Conservation (phyloP, 768 basidiomycete species). For the Coprinopsis cinerea region DNA sequence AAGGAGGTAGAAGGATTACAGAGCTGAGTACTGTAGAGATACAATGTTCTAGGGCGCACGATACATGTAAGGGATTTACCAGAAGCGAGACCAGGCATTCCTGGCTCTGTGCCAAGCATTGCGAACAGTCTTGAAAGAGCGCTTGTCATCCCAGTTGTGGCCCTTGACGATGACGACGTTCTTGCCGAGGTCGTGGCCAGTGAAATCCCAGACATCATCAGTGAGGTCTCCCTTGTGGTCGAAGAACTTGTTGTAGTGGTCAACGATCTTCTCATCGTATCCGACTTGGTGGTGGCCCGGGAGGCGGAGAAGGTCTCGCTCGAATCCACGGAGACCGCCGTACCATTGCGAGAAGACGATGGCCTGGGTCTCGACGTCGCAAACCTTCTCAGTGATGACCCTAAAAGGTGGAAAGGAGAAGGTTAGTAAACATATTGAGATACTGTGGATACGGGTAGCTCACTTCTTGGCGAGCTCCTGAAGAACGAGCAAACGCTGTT, state of each 20-base stretch:
- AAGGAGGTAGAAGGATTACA: too few relatives aligned
- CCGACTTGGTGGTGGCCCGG: slow-evolving; percentile 30
- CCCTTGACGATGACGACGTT: slow-evolving; percentile 31
- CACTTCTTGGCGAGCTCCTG: slow-evolving; percentile 43
- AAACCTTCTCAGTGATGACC: slow-evolving; percentile 41
- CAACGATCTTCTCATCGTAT: slow-evolving; percentile 31
- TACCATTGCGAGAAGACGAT: slow-evolving; percentile 39
- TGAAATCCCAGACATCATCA: slow-evolving; percentile 10
- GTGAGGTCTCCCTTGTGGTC: slow-evolving; percentile 31
- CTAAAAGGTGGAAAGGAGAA: slow-evolving; percentile 45
- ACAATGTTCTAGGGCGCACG: too few relatives aligned
- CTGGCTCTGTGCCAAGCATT: slow-evolving; percentile 28
- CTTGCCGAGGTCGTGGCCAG: slow-evolving; percentile 30
- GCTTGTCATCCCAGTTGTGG: slow-evolving; percentile 32
- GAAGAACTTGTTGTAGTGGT: slow-evolving; percentile 28
- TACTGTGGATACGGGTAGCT: not conserved
- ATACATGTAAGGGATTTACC: not conserved
- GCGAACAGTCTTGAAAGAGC: slow-evolving; percentile 24
- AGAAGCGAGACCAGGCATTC: slow-evolving; percentile 16
- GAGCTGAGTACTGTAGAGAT: too few relatives aligned
- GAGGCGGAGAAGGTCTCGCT: slow-evolving; percentile 33
- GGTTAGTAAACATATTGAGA: slow-evolving; percentile 17
- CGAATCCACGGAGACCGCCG: slow-evolving; percentile 34
- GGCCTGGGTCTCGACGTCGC: slow-evolving; percentile 45
- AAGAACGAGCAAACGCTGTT: slow-evolving; percentile 39